Base-by-base conservation (phyloP, 345 rosid species). In the Dipteronia sinensis region DNA sequence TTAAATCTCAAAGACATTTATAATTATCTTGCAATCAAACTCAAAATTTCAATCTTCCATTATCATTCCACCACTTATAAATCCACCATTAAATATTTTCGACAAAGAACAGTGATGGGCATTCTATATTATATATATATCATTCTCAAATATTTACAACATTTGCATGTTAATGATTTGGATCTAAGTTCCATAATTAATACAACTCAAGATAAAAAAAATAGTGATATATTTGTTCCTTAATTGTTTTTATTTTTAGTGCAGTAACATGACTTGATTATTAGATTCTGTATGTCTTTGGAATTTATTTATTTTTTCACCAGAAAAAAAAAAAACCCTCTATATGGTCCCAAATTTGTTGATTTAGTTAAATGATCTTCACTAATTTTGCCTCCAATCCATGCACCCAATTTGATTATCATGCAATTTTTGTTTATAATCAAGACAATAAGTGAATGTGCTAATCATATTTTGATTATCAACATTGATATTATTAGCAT, bases 271-370 rank as follows among this genome's bases (percentile, higher is more conserved):
- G 83, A 81, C 76, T 65, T 69, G 74, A 72, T 76, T 58, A 59
- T 59, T 59, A 65, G 80, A 77, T 80, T 80, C 71, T n/a, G n/a
- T n/a, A 44, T 68, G 80, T 73, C 78, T 58, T 67, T 46, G 69
- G 68, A 76, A 40, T 64, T 25, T 34, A 34, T 34, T 27, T n/a
- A n/a, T n/a, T n/a, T n/a, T n/a, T n/a, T n/a, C n/a, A n/a, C n/a
- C n/a, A n/a, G n/a, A n/a, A n/a, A n/a, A n/a, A n/a, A 1, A 78
- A 64, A 62, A 72, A 73, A 65, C 76, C 73, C 23, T 17, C 23
- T 10, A 56, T 31, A 31, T 31, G 34, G 34, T 31, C 0, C 34
- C 5, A 31, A 31, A 31, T 0, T 31, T 31, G 34, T 31, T 31
- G 34, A 31, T 31, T 31, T 31, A 31, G 6, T 3, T 31, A 31